A percentile compares a stretch with the other conserved stretches of the same genome.
Conservation (phyloP, 139 green algal species). For the Ulvella scutata region DNA sequence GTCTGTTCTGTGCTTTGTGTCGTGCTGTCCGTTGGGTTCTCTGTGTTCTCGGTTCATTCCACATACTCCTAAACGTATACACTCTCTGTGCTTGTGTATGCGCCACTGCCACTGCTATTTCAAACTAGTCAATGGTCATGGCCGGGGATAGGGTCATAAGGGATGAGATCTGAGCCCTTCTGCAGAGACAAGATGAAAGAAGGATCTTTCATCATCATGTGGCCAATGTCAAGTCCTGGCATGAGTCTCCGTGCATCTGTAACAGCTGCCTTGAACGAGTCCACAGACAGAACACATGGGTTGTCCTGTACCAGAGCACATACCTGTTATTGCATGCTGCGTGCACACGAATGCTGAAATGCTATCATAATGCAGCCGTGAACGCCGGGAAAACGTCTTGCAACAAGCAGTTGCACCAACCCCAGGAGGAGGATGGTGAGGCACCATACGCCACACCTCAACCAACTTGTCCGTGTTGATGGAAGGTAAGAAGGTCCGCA, state of each 20-base stretch:
- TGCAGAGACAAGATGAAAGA: slow-evolving; percentile 53
- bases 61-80: too few relatives aligned
- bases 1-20: too few relatives aligned
- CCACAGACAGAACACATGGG: slow-evolving; percentile 45
- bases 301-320: slow-evolving; percentile 38
- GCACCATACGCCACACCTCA: neutral
- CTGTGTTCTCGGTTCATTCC: too few relatives aligned
- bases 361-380: too few relatives aligned
- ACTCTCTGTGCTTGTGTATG: too few relatives aligned
- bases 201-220: slow-evolving; percentile 37
- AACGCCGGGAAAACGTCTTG: too few relatives aligned
- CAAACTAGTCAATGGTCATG: neutral
- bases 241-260: slow-evolving; percentile 31
- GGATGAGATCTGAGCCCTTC: slow-evolving; percentile 45
- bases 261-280: slow-evolving; percentile 28
- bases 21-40: too few relatives aligned
- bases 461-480: slow-evolving; percentile 28
- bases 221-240: slow-evolving; percentile 26
- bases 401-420: too few relatives aligned
- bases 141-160: slow-evolving; percentile 40
- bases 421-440: too few relatives aligned
- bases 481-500: slow-evolving; percentile 37
- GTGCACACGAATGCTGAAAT: too few relatives aligned
- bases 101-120: too few relatives aligned
- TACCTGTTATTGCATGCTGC: too few relatives aligned